phyloP scores from a whole-genome alignment of 2,329 filamentous ascomycete genomes.

The Exophiala lecanii-corni region DNA sequence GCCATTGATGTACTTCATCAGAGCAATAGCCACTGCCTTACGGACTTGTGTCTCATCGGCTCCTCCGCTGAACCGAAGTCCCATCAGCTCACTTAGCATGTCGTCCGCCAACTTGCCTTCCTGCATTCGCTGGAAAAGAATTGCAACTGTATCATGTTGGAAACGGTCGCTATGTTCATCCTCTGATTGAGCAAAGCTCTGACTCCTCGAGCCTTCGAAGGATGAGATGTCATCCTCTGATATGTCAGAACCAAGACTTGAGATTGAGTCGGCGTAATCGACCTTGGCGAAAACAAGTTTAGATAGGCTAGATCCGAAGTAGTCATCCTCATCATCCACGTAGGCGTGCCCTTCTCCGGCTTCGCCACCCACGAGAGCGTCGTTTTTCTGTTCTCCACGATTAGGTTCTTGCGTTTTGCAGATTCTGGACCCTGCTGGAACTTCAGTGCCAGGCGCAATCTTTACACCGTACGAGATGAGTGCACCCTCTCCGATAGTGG shows the following conservation, averaged over 20 bases:
- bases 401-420: slow-evolving; percentile 10
- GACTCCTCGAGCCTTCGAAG: slow-evolving; percentile 54
- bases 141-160: slow-evolving; percentile 80
- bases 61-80: slow-evolving; percentile 83
- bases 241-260: slow-evolving; percentile 56
- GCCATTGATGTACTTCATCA: slow-evolving; percentile 74
- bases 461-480: slow-evolving; percentile 75
- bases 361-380: slow-evolving; percentile 50
- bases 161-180: slow-evolving; percentile 58
- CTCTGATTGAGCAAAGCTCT: slow-evolving; percentile 69
- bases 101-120: slow-evolving; percentile 70
- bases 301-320: slow-evolving; percentile 57
- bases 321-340: slow-evolving; percentile 61
- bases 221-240: slow-evolving; percentile 37
- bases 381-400: slow-evolving; percentile 37
- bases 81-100: slow-evolving; percentile 89
- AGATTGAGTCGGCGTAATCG: slow-evolving; percentile 54
- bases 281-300: slow-evolving; percentile 47
- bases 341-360: slow-evolving; percentile 61
- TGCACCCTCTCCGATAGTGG: slow-evolving; percentile 65
- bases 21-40: slow-evolving; percentile 76
- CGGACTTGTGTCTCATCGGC: slow-evolving; percentile 87
- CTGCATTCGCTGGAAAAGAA: slow-evolving; percentile 79
- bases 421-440: slow-evolving; percentile 20
- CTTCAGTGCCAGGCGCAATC: slow-evolving; percentile 33